phyloP scores from a whole-genome alignment of 2,329 filamentous ascomycete species.

The Whalleya microplaca region DNA sequence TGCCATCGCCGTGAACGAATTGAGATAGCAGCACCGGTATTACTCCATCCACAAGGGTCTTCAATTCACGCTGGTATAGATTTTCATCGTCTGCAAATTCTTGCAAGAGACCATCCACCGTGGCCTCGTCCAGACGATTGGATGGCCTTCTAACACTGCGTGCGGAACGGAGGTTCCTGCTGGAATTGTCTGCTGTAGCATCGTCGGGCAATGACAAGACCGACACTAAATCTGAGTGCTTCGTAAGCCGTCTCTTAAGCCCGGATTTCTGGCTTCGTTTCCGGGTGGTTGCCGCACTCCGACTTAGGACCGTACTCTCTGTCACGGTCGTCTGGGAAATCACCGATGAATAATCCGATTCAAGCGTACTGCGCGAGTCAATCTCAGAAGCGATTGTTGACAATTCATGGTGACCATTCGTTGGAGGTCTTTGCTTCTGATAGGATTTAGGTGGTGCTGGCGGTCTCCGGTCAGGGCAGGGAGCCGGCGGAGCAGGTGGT shows the following conservation, averaged over 20 bases:
- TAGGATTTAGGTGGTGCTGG: slow-evolving; percentile 21
- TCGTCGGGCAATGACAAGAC: slow-evolving; percentile 77
- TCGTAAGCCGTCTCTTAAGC: slow-evolving; percentile 79
- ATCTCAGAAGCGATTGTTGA: slow-evolving; percentile 60
- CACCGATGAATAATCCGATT: slow-evolving; percentile 56
- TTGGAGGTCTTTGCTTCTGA: slow-evolving; percentile 49
- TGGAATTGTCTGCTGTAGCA: slow-evolving; percentile 58
- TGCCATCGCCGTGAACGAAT: slow-evolving; percentile 73
- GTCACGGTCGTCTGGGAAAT: slow-evolving; percentile 57
- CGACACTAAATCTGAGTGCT: slow-evolving; percentile 91
- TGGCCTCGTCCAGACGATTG: slow-evolving; percentile 68
- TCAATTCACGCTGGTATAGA: slow-evolving; percentile 87
- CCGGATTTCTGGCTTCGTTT: slow-evolving; percentile 54
- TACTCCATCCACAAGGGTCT: slow-evolving; percentile 91
- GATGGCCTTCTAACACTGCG: slow-evolving; percentile 78
- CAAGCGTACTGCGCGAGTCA: slow-evolving; percentile 48
- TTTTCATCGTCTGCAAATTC: slow-evolving; percentile 84
- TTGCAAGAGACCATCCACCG: slow-evolving; percentile 73
- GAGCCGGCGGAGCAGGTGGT: background rate
- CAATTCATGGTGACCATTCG: slow-evolving; percentile 57
- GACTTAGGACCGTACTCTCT: slow-evolving; percentile 54
- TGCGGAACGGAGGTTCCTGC: slow-evolving; percentile 73
- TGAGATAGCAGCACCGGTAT: slow-evolving; percentile 89
- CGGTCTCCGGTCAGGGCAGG: background rate
- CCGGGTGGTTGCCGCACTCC: slow-evolving; percentile 48